A percentile compares a stretch with the other conserved stretches of the same genome.
Evolutionary conservation across 495 filamentous ascomycete genomes (phyloP).

Genomic region (Penicillium dipodomyicola): DNA sequence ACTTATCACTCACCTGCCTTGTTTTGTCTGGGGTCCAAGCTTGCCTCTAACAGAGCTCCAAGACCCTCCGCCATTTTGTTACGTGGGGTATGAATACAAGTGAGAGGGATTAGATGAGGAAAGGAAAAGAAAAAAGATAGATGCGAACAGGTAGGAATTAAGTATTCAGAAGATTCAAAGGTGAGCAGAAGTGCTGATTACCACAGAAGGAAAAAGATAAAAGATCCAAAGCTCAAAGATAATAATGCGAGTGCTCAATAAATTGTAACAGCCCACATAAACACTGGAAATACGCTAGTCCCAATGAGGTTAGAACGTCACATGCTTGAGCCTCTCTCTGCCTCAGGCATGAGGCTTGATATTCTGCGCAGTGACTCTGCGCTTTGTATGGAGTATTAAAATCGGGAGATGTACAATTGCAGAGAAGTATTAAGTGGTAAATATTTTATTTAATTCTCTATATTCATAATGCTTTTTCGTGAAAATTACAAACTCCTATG

Average conservation of each 20-base stretch:
- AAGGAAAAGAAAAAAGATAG: constrained; percentile 8
- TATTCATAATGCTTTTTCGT: constrained; percentile 14
- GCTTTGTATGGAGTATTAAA: not conserved
- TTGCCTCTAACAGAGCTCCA: constrained; percentile 74
- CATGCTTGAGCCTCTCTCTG: constrained; percentile 20
- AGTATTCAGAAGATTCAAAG: constrained; percentile 1
- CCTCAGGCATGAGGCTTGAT: not conserved
- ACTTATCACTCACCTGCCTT: constrained; percentile 69
- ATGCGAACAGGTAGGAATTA: not conserved
- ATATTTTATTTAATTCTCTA: constrained; percentile 10
- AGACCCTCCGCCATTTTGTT: constrained; percentile 72
- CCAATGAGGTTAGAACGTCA: constrained; percentile 18
- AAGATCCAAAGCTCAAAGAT: constrained; percentile 23
- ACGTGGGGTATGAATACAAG: constrained; percentile 34
- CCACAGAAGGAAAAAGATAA: constrained; percentile 5
- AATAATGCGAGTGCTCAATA: constrained; percentile 26
- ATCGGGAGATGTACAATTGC: not conserved
- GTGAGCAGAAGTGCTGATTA: not conserved
- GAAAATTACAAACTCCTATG: constrained; percentile 14
- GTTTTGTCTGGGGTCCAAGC: constrained; percentile 77
- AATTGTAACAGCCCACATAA: constrained; percentile 30
- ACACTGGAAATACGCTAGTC: constrained; percentile 22
- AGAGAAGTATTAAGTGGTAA: not conserved
- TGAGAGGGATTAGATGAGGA: constrained; percentile 12
- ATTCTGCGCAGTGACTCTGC: not conserved